Conservation (phyloP, 352 stramenopile genomes). For the Halophytophthora polymorphica region DNA sequence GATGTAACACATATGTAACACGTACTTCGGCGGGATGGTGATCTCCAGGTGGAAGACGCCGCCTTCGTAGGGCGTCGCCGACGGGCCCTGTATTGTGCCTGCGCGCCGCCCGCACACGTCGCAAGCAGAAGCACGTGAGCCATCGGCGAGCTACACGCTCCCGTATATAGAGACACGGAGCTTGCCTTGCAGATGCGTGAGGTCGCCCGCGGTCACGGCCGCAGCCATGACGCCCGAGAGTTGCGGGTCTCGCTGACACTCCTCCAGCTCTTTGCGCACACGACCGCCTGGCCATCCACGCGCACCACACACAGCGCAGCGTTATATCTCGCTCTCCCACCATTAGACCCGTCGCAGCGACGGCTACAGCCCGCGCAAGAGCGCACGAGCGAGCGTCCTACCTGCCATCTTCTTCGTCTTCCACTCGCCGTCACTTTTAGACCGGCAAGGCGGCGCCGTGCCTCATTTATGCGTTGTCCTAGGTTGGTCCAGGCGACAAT, state of each 20-base stretch:
- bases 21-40: slow-evolving; percentile 90
- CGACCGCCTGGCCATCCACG: slow-evolving; percentile 54
- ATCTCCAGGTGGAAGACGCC: slow-evolving; percentile 93
- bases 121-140: background rate
- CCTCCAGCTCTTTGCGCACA: slow-evolving; percentile 85
- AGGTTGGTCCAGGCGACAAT: too few species aligned
- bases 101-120: too few species aligned
- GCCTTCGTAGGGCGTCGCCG: slow-evolving; percentile 85
- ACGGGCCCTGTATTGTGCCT: slow-evolving; percentile 69
- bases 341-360: too few species aligned
- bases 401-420: too few species aligned
- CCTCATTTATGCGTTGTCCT: too few species aligned
- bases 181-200: slow-evolving; percentile 35
- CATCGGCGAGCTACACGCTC: background rate
- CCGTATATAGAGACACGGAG: background rate
- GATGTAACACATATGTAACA: background rate
- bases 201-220: slow-evolving; percentile 23
- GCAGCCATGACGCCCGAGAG: slow-evolving; percentile 77
- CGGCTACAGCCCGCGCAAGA: too few species aligned
- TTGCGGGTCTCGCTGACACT: slow-evolving; percentile 82
- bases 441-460: too few species aligned
- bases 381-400: too few species aligned
- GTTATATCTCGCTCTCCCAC: too few species aligned
- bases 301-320: too few species aligned
- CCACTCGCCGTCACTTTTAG: too few species aligned